These are phyloP conservation scores for Nemania sp. DNA, from an alignment of 2,329 filamentous ascomycete species.

Conservation along the genomic window DNA sequence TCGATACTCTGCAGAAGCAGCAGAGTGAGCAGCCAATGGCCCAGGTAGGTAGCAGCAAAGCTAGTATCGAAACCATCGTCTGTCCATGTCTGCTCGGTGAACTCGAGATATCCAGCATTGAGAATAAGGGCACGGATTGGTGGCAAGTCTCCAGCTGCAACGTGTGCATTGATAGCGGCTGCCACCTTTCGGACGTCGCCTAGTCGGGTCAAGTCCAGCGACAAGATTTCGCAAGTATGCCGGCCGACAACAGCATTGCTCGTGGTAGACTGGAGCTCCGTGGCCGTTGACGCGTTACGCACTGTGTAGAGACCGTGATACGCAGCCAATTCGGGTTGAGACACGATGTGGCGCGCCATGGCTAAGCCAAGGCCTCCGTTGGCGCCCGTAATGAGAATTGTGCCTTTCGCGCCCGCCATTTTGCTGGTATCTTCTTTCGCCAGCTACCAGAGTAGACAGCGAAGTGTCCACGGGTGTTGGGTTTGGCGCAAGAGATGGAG, in stretches of 20 bases:
- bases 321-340: background rate
- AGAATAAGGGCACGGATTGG: constrained; percentile 47
- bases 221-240: background rate
- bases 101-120: constrained; percentile 37
- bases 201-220: background rate
- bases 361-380: background rate
- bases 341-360: background rate
- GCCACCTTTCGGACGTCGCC: background rate
- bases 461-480: no score
- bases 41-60: constrained; percentile 34
- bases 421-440: no score
- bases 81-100: constrained; percentile 27
- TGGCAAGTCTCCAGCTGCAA: constrained; percentile 35
- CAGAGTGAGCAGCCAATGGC: constrained; percentile 33
- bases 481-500: no score
- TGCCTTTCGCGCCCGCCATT: background rate
- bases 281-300: background rate
- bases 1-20: constrained; percentile 34
- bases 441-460: no score
- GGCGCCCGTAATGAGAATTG: background rate
- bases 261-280: background rate
- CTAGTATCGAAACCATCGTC: constrained; percentile 30
- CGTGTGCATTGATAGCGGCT: background rate
- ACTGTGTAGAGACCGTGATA: background rate
- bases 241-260: background rate